Percentiles rank a stretch among this genome's conserved stretches.
phyloP scores from a whole-genome alignment of 169 alveolate species.

The Eimeria praecox region DNA sequence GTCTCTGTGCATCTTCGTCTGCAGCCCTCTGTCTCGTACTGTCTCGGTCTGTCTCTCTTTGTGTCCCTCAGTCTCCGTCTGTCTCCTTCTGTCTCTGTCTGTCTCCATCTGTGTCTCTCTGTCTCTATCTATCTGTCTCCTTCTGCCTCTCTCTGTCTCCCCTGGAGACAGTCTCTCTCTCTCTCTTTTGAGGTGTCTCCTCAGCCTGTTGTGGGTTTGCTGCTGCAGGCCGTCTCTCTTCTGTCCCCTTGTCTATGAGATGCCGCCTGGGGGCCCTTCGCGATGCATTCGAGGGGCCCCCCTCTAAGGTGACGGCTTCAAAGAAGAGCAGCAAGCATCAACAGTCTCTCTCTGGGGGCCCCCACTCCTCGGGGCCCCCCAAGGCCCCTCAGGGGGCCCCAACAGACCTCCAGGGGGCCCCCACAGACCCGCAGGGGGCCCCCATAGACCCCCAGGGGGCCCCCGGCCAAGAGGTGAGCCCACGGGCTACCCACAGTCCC shows the following conservation, averaged over 20 bases:
- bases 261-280: conserved; percentile 12
- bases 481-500: too few species aligned
- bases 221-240: conserved; percentile 55
- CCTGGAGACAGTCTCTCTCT: neutral
- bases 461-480: neutral
- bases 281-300: neutral
- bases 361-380: neutral
- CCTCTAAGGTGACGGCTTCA: neutral
- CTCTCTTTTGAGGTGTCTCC: neutral
- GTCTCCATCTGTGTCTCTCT: neutral
- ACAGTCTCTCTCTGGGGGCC: neutral
- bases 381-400: neutral
- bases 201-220: neutral
- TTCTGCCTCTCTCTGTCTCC: neutral
- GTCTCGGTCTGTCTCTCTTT: too few species aligned
- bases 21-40: too few species aligned
- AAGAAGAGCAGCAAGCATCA: neutral
- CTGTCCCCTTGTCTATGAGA: conserved; percentile 3
- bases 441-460: neutral
- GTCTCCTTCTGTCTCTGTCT: neutral
- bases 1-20: too few species aligned
- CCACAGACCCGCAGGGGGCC: too few species aligned
- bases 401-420: too few species aligned
- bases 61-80: neutral
- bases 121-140: neutral